A percentile compares a stretch with the other conserved stretches of the same genome.
phyloP scores from a whole-genome alignment of 352 stramenopile species.

The Pelagophyceae sp. region DNA sequence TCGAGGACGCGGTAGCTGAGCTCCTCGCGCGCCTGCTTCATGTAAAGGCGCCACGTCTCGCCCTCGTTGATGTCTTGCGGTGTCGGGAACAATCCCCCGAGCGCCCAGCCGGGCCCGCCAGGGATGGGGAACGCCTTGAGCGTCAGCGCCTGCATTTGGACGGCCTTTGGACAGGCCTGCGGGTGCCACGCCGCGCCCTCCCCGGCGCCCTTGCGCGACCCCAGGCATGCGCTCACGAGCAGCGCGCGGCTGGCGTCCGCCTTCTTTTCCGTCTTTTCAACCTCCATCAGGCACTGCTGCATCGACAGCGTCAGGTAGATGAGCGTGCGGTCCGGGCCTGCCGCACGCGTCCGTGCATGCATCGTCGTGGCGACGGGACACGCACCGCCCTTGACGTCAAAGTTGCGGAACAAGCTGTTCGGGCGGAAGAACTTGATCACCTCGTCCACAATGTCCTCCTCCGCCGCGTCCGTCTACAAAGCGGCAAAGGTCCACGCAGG shows the following conservation, averaged over 20 bases:
- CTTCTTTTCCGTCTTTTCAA: conserved; percentile 33
- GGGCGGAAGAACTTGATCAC: conserved; percentile 78
- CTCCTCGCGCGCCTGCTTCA: conserved; percentile 76
- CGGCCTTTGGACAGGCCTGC: too few relatives aligned
- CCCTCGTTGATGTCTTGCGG: conserved; percentile 25
- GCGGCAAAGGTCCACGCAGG: too few relatives aligned
- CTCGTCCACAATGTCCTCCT: conserved; percentile 84
- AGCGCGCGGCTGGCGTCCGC: not conserved
- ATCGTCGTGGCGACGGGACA: not conserved
- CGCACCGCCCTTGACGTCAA: conserved; percentile 68
- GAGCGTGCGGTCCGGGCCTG: conserved; percentile 69
- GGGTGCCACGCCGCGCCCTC: conserved; percentile 36
- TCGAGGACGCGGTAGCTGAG: conserved; percentile 66
- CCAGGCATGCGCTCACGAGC: not conserved
- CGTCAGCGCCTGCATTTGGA: conserved; percentile 66
- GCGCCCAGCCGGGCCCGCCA: conserved; percentile 63
- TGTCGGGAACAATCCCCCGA: conserved; percentile 53
- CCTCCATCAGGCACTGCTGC: conserved; percentile 75
- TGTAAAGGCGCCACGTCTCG: conserved; percentile 50
- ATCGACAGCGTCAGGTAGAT: conserved; percentile 87
- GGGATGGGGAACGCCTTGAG: conserved; percentile 71
- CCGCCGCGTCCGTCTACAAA: conserved; percentile 24
- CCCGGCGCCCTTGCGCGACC: not conserved
- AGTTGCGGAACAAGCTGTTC: conserved; percentile 87
- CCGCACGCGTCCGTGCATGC: not conserved